phyloP scores from a whole-genome alignment of 2,329 filamentous ascomycete species.

The Achaetomium macrosporum region DNA sequence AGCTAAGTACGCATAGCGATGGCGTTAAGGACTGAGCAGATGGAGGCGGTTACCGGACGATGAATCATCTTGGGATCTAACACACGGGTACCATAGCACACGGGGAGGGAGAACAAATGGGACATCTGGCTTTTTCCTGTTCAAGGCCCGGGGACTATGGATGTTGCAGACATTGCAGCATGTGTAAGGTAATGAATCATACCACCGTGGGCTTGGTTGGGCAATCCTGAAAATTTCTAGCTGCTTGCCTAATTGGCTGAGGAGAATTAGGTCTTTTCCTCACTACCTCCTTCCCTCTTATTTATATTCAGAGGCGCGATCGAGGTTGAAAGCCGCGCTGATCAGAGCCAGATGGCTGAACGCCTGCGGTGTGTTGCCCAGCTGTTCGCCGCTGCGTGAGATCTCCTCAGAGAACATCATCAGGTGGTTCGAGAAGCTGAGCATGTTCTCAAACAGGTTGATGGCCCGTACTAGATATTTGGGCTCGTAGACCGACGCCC shows the following conservation, averaged over 20 bases:
- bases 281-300: background rate
- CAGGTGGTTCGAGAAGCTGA: slow-evolving; percentile 70
- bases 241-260: no score
- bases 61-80: background rate
- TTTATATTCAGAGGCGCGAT: slow-evolving; percentile 37
- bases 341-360: slow-evolving; percentile 72
- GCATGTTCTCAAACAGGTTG: slow-evolving; percentile 71
- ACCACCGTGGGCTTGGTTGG: no score
- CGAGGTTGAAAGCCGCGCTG: slow-evolving; percentile 71
- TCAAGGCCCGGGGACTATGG: no score
- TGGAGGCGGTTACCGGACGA: background rate
- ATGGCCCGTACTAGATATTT: slow-evolving; percentile 58
- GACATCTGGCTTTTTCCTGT: no score
- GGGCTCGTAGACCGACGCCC: slow-evolving; percentile 59
- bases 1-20: slow-evolving; percentile 36
- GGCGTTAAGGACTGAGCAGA: slow-evolving; percentile 31
- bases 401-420: slow-evolving; percentile 79
- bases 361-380: slow-evolving; percentile 74
- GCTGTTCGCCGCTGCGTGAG: slow-evolving; percentile 65
- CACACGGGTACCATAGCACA: no score
- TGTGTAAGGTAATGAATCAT: no score
- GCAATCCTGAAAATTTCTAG: no score
- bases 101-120: background rate
- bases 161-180: no score
- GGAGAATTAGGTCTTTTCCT: background rate